Evolutionary conservation across 2,329 filamentous ascomycete genomes (phyloP).

Genomic region (Fusarium protoensiforme): DNA sequence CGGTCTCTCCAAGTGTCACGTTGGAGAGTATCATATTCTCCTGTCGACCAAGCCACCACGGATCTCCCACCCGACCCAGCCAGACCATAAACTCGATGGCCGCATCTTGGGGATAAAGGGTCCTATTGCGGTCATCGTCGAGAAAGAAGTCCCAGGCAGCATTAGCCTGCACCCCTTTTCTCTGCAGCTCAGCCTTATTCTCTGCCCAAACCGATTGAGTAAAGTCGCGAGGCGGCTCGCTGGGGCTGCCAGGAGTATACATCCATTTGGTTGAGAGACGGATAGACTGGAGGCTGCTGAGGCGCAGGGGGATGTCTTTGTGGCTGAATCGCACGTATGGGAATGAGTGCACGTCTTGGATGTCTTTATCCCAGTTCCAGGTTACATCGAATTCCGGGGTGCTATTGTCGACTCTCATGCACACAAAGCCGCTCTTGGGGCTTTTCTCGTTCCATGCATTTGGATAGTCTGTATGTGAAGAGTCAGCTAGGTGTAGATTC

Average conservation of each 20-base stretch:
- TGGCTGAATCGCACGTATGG: slow-evolving; percentile 41
- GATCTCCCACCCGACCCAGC: slow-evolving; percentile 39
- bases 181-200: slow-evolving; percentile 29
- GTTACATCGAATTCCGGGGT: slow-evolving; percentile 35
- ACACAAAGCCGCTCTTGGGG: slow-evolving; percentile 37
- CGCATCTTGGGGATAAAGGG: slow-evolving; percentile 35
- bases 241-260: slow-evolving; percentile 26
- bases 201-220: slow-evolving; percentile 11
- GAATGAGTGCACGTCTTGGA: slow-evolving; percentile 41
- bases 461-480: slow-evolving; percentile 33
- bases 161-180: slow-evolving; percentile 23
- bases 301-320: slow-evolving; percentile 26
- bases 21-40: slow-evolving; percentile 34
- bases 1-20: slow-evolving; percentile 32
- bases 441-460: slow-evolving; percentile 42
- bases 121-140: slow-evolving; percentile 36
- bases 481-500: not conserved
- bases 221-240: slow-evolving; percentile 21
- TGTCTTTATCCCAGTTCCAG: slow-evolving; percentile 39
- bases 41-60: slow-evolving; percentile 40
- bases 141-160: slow-evolving; percentile 44
- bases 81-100: slow-evolving; percentile 41
- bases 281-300: slow-evolving; percentile 33
- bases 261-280: slow-evolving; percentile 39
- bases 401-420: slow-evolving; percentile 39